Base-by-base conservation (phyloP, 768 basidiomycete species). In the Mycena chlorophos region DNA sequence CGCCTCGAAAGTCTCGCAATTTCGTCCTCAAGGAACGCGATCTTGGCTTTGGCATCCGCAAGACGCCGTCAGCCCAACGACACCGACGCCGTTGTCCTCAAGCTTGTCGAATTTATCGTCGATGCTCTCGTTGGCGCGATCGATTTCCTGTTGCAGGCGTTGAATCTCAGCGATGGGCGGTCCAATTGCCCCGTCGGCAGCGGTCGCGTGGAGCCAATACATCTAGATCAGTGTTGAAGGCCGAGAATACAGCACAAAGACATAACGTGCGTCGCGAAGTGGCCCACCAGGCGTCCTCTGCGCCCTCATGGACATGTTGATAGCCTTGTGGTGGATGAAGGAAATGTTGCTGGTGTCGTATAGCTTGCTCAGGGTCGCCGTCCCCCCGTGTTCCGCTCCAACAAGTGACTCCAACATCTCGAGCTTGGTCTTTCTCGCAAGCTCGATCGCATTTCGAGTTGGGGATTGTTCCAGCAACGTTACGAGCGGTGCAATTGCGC, bases 101-200 rank as follows among this genome's bases (percentile, higher is more conserved):
- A 95, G 84, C 49, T 87, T 84, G 66, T 92, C 91, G 16, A 95
- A 77, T 68, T 94, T 94, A 65, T 92, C 87, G 62, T 95, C 94
- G 51, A 95, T 89, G 62, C 82, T 88, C 30, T 88, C 85, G 66
- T 95, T 93, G 10, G 91, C 92, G 2, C 67, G 77, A 58, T 88
- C 87, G 25, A 94, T 84, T 61, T 94, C 87, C 17, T 75, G 75
- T 63, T 93, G 87, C 31, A 94, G 74, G 22, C 87, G 81, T 49
- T 75, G 77, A 48, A 94, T 89, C 68, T 94, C 88, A 1, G 77
- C 72, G n/a, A 91, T 67, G 17, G 91, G 69, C 28, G 88, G 88
- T 3, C 86, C 75, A 2, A 81, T 69, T 13, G 81, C 76, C 4
- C 78, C 76, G 56, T 88, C 87, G 3, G 75, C 69, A 5, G 78